A percentile compares a stretch with the other conserved stretches of the same genome.
Conservation (phyloP, 192 early-diverging fungal species). For the Cetraspora pellucida region DNA sequence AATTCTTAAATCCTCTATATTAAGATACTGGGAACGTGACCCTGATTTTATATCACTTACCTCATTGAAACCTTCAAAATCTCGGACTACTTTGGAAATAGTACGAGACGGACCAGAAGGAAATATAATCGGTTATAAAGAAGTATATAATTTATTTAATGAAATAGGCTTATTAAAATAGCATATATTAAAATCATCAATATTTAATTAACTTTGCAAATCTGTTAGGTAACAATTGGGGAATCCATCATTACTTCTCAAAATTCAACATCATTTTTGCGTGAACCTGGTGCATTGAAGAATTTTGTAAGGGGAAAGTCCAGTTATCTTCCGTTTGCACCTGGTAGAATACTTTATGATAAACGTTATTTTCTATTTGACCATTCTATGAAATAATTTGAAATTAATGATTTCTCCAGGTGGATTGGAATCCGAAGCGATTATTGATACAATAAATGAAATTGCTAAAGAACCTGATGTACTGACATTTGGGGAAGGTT, state of each 20-base stretch:
- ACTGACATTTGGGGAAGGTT: constrained; percentile 43
- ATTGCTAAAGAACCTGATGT: constrained; percentile 39
- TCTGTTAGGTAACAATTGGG: constrained; percentile 4
- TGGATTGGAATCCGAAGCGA: constrained; percentile 59
- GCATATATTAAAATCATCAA: background rate
- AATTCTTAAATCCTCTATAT: background rate
- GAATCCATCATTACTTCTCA: constrained; percentile 45
- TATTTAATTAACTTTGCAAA: background rate
- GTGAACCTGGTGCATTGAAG: constrained; percentile 55
- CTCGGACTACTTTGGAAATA: constrained; percentile 52
- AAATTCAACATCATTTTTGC: constrained; percentile 74
- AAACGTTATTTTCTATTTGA: background rate
- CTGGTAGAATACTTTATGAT: constrained; percentile 50
- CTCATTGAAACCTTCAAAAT: constrained; percentile 48
- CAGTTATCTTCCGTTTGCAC: constrained; percentile 74
- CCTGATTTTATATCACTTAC: constrained; percentile 45
- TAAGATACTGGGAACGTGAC: constrained; percentile 48
- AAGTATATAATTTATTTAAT: constrained; percentile 37
- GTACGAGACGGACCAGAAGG: constrained; percentile 58
- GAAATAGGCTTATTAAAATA: background rate
- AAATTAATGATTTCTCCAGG: constrained; percentile 34
- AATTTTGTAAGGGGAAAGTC: constrained; percentile 75
- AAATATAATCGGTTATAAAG: constrained; percentile 50
- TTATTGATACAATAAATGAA: constrained; percentile 35
- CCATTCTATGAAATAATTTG: background rate